Base-by-base conservation (phyloP, 345 rosid species). In the Firmiana major region DNA sequence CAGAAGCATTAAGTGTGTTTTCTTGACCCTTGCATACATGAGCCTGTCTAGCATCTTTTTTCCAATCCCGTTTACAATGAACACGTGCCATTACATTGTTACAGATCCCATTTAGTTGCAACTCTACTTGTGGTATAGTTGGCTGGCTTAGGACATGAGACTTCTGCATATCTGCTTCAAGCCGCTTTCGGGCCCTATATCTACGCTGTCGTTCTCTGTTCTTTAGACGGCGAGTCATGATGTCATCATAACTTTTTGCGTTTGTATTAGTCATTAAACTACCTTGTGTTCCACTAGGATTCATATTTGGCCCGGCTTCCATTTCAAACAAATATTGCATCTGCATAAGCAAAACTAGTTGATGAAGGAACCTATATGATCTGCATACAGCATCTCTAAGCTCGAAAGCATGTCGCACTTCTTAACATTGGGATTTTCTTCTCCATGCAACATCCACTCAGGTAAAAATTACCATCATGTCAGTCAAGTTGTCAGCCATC, bases 131-230 rank as follows among this genome's bases (percentile, higher is more conserved):
- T 6, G 79, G 73, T 67, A 55, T 26, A 49, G 55, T 43, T 53
- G 81, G 46, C 34, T 76, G 84, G 67, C 59, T 78, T 78, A 19
- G 24, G 53, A 71, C 70, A 64, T 53, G 64, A 26, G 81, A 38
- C 62, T 70, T 80, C 75, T 79, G 80, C 38, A 24, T 68, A 74
- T 88, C 84, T 0, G 86, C 92, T 81, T 92, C 93, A 28, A 87
- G 79, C 58, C 93, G 87, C 69, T 90, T 92, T 73, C 94, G 75
- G 3, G 90, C 93, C 82, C 94, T 87, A 73, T 90, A 92, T 80
- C 93, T 85, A 46, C 94, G 94, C 75, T 92, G 97, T 64, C 97
- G 85, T 76, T 92, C 97, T 40, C 97, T 77, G 55, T 92, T 92
- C 91, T 92, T 92, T 84, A 86, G 75, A 34, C 97, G 93, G 60